A percentile compares a stretch with the other conserved stretches of the same genome.
Evolutionary conservation across 176 grass and related monocot species (phyloP).

Genomic region (Triticum turgidum): DNA sequence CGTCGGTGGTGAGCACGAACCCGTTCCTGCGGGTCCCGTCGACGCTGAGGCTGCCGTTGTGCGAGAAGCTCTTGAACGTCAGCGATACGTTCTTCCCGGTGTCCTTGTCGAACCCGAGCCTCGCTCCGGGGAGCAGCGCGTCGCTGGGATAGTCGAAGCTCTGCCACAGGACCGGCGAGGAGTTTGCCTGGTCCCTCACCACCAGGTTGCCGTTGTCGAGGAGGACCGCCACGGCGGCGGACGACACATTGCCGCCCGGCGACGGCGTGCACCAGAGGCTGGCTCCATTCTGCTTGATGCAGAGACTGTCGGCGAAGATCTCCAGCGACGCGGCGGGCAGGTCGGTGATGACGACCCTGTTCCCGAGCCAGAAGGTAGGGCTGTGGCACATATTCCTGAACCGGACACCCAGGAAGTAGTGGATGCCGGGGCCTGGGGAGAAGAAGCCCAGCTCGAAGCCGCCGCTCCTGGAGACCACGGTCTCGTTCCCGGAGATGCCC

Average conservation of each 20-base stretch:
- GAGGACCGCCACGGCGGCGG: not conserved
- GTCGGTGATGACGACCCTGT: conserved; percentile 12
- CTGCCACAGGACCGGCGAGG: conserved; percentile 30
- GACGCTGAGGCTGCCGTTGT: conserved; percentile 38
- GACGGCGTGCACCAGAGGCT: not conserved
- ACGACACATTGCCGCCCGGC: not conserved
- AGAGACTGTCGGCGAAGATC: not conserved
- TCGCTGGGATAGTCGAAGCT: conserved; percentile 49
- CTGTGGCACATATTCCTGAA: not conserved
- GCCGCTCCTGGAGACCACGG: conserved; percentile 11
- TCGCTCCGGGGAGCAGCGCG: conserved; percentile 40
- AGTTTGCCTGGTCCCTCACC: conserved; percentile 15
- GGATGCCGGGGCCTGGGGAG: not conserved
- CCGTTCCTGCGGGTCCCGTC: not conserved
- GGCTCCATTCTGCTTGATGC: conserved; percentile 9
- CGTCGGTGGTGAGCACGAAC: conserved; percentile 40
- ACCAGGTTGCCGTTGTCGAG: conserved; percentile 41
- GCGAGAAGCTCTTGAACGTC: not conserved
- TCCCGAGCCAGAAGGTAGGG: conserved; percentile 15
- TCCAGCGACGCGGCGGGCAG: not conserved
- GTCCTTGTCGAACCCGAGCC: conserved; percentile 34
- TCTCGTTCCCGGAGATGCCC: conserved; percentile 16
- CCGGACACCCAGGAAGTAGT: conserved; percentile 19
- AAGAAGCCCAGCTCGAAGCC: conserved; percentile 20
- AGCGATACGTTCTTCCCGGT: conserved; percentile 39